Base-by-base conservation (phyloP, 164 flowering plant genomes). In the Macadamia tetraphylla region DNA sequence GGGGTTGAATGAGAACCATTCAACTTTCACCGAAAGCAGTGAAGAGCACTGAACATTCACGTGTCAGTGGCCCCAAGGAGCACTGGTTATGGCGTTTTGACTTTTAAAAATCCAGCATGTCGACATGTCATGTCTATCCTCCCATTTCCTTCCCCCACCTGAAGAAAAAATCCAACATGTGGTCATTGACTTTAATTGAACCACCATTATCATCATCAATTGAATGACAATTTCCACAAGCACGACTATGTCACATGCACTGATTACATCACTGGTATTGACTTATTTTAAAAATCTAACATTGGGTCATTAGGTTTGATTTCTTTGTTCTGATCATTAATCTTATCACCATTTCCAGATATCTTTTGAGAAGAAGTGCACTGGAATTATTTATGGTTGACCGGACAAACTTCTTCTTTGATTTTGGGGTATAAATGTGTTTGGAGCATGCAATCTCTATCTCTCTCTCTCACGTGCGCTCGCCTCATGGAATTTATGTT, bases 381-480 rank as follows among this genome's bases (percentile, higher is more conserved):
- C 80, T 95, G 77, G 99, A 95, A 73, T 78, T 95, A 61, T 92
- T 95, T 83, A 91, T 95, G 97, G 86, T 92, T 81, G 98, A 95
- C 71, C 86, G 97, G 15, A 89, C 96, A 73, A 95, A 95, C 75
- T 95, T 83, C 87, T 95, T 95, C 83, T 91, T 95, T 80, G 98
- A 95, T 84, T 95, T 95, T 74, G 96, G 93, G 94, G 99, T 95
- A 88, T 44, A 58, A 35, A 14, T 40, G 13, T 67, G 23, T 55
- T 30, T 4, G 14, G 46, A 55, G 49, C 55, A 32, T 52, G 29
- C 29, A 9, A 43, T 51, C 15, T 29, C n/a, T 46, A 3, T 23
- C 58, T n/a, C 70, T 59, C 7, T 10, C 44, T 66, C 57, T 65
- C 15, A 64, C 42, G 23, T 51, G 62, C 66, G 31, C 64, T 58